Conservation (phyloP, 176 grass and related monocot species). For the Aegilops umbellulata region DNA sequence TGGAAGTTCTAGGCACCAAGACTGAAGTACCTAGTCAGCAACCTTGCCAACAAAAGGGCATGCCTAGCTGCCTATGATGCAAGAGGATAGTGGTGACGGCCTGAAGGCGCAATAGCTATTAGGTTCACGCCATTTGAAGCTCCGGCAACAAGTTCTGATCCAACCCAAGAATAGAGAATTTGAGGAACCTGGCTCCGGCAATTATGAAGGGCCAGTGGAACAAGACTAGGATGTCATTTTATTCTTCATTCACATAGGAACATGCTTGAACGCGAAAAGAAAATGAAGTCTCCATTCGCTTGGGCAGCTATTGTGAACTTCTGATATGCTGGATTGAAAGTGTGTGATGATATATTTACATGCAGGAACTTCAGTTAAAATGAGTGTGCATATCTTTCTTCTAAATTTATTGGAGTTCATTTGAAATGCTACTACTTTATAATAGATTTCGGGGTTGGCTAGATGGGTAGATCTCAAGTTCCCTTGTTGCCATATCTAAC, state of each 20-base stretch:
- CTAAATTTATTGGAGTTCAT: background rate
- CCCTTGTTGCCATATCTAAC: no score
- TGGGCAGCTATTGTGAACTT: background rate
- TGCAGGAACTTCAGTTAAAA: background rate
- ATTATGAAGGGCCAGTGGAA: background rate
- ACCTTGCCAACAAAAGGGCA: no score
- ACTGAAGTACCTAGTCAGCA: no score
- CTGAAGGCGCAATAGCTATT: slow-evolving; percentile 37
- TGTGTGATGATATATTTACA: background rate
- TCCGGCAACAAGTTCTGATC: no score
- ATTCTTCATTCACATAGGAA: background rate
- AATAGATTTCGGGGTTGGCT: no score
- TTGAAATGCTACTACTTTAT: no score
- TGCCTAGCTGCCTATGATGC: background rate
- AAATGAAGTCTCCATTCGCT: background rate
- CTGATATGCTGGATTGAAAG: background rate
- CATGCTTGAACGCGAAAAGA: background rate
- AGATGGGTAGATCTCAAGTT: no score
- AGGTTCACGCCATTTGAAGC: slow-evolving; percentile 24
- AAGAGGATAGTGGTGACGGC: slow-evolving; percentile 33
- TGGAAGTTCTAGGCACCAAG: no score
- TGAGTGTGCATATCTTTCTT: background rate
- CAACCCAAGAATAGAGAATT: background rate
- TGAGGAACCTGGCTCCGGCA: background rate
- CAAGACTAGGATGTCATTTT: background rate